Conservation (phyloP, 2,329 filamentous ascomycete species). For the Alternaria metachromatica region DNA sequence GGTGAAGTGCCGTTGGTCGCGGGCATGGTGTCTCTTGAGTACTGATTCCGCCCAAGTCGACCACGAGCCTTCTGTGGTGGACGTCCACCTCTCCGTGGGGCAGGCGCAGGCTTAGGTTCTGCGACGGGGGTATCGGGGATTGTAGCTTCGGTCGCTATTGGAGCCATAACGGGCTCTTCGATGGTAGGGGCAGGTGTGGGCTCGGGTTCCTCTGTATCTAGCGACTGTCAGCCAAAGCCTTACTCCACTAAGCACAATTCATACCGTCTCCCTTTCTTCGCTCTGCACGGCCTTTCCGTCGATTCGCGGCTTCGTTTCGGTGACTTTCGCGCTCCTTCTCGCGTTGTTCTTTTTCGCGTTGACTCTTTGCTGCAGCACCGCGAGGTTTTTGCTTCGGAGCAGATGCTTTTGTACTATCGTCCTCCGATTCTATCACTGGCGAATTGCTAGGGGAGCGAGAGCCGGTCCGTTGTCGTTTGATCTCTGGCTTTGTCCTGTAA, state of each 20-base stretch:
- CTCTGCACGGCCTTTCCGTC: conserved; percentile 82
- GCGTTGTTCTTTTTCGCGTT: conserved; percentile 68
- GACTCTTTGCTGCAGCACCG: conserved; percentile 55
- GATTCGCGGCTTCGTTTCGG: conserved; percentile 75
- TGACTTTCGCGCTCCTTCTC: conserved; percentile 73
- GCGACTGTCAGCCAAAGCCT: conserved; percentile 25
- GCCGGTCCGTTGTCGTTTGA: conserved; percentile 82
- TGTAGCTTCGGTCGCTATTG: conserved; percentile 30
- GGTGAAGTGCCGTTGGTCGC: conserved; percentile 44
- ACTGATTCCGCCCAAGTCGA: conserved; percentile 49
- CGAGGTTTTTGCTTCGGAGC: conserved; percentile 53
- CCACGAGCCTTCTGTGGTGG: conserved; percentile 43
- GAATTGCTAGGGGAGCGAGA: conserved; percentile 56
- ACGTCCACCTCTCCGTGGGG: conserved; percentile 43
- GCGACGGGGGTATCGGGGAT: conserved; percentile 33
- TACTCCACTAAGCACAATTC: conserved; percentile 29
- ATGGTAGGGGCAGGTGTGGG: conserved; percentile 27
- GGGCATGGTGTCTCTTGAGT: conserved; percentile 44
- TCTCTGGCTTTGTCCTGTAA: conserved; percentile 69
- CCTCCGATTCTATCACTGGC: conserved; percentile 72
- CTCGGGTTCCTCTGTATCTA: conserved; percentile 40
- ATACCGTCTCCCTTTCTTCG: conserved; percentile 81
- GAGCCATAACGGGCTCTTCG: conserved; percentile 36
- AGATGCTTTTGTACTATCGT: conserved; percentile 62
- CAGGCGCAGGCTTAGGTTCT: conserved; percentile 36